These are phyloP conservation scores for Pelargonium australe DNA, from an alignment of 441 rosid species.

Conservation along the genomic window DNA sequence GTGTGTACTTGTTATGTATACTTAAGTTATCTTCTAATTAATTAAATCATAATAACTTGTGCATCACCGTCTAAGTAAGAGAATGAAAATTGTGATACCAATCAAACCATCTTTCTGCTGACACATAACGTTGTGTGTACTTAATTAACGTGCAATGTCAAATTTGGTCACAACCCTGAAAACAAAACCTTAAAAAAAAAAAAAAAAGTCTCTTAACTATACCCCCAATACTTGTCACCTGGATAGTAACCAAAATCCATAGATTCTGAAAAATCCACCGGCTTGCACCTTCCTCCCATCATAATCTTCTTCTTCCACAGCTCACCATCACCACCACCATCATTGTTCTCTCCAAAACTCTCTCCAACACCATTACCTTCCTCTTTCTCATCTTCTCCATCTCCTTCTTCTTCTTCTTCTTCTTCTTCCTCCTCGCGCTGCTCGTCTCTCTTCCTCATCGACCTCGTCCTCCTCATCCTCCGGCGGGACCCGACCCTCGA, in stretches of 20 bases:
- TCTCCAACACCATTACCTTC: too few species aligned
- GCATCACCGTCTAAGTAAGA: too few species aligned
- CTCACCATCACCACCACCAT: conserved; percentile 16
- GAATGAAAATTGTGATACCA: too few species aligned
- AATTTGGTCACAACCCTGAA: too few species aligned
- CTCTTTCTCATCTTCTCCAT: not conserved
- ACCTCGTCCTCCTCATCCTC: conserved; percentile 25
- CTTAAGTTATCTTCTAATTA: too few species aligned
- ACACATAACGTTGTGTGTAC: too few species aligned
- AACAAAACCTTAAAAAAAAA: not conserved
- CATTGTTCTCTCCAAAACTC: too few species aligned
- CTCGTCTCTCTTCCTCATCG: conserved; percentile 10
- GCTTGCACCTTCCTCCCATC: conserved; percentile 67
- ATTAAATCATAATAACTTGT: too few species aligned
- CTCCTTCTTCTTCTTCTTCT: not conserved
- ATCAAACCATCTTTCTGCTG: too few species aligned
- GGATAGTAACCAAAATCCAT: not conserved
- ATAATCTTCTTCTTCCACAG: conserved; percentile 74
- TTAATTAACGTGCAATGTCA: too few species aligned
- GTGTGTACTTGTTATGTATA: too few species aligned
- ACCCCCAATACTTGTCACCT: not conserved
- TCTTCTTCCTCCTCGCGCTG: not conserved
- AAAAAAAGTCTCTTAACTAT: not conserved
- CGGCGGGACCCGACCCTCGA: conserved; percentile 21
- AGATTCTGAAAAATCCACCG: conserved; percentile 33